A percentile compares a stretch with the other conserved stretches of the same genome.
These are phyloP conservation scores for Hydnomerulius pinastri DNA, from an alignment of 768 basidiomycete species.

Conservation along the genomic window DNA sequence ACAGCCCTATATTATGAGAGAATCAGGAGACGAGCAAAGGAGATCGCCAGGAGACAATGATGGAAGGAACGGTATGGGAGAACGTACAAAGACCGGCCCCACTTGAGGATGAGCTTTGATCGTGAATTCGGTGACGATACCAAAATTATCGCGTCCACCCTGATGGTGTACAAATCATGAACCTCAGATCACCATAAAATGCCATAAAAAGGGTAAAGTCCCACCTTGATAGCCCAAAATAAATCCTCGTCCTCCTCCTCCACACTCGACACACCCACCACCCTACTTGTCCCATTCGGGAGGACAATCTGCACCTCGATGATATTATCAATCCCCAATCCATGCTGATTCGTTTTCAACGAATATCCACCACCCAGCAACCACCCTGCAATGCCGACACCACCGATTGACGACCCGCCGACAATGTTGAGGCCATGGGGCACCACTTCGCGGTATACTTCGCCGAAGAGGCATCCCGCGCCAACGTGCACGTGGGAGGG, in stretches of 20 bases:
- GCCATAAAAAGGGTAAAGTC: neutral
- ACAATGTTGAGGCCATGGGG: slow-evolving; percentile 16
- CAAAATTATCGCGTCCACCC: slow-evolving; percentile 31
- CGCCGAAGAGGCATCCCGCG: slow-evolving; percentile 29
- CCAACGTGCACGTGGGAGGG: slow-evolving; percentile 22
- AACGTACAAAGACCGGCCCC: slow-evolving; percentile 4
- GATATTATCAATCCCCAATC: slow-evolving; percentile 37
- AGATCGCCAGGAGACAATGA: neutral
- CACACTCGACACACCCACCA: slow-evolving; percentile 1
- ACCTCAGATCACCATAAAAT: neutral
- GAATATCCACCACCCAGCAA: slow-evolving; percentile 39
- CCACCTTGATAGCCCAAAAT: slow-evolving; percentile 10
- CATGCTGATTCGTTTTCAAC: slow-evolving; percentile 33
- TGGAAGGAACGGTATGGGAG: neutral
- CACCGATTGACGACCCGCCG: slow-evolving; percentile 22
- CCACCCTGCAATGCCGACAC: slow-evolving; percentile 35
- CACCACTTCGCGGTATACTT: slow-evolving; percentile 26
- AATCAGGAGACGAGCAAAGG: neutral
- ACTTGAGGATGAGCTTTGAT: slow-evolving; percentile 19
- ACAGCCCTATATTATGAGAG: neutral
- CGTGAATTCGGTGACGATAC: slow-evolving; percentile 27
- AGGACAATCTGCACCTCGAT: slow-evolving; percentile 27
- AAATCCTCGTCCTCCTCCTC: neutral
- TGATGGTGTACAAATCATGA: neutral
- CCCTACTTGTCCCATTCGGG: slow-evolving; percentile 24